These are phyloP conservation scores for Sanguinoderma infundibulare DNA, from an alignment of 1,284 basidiomycete species.

Conservation along the genomic window DNA sequence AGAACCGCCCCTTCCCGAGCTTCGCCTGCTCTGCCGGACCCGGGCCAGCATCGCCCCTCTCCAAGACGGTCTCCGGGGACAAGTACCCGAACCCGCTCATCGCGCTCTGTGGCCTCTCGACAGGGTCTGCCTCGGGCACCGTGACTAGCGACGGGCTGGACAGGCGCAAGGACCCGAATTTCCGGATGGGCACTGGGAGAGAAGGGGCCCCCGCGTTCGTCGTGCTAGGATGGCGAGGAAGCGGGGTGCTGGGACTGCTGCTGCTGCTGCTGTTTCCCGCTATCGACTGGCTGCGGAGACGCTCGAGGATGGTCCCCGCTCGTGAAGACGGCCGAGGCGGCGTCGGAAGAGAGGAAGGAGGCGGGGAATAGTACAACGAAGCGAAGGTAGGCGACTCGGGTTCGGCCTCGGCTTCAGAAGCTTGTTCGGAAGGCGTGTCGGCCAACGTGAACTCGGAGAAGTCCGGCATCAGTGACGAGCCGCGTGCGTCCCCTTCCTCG, in stretches of 20 bases:
- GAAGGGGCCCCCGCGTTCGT: conserved; percentile 8
- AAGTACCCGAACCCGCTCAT: conserved; percentile 5
- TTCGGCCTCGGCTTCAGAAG: not conserved
- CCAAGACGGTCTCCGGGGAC: not conserved
- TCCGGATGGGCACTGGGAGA: not conserved
- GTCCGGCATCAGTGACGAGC: conserved; percentile 7
- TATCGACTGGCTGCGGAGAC: not conserved
- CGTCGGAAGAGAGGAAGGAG: not conserved
- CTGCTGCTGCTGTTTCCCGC: not conserved
- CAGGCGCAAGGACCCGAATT: conserved; percentile 3
- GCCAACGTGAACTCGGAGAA: conserved; percentile 1
- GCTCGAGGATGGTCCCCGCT: conserved; percentile 1
- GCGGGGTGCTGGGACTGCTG: not conserved
- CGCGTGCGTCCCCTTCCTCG: not conserved
- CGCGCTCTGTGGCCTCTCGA: conserved; percentile 7
- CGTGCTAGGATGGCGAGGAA: not conserved
- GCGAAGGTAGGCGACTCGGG: not conserved
- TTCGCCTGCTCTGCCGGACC: not conserved
- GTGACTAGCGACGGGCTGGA: conserved; percentile 14
- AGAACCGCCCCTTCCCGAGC: not conserved
- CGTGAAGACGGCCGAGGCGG: not conserved
- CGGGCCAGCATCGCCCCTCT: not conserved
- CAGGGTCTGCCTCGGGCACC: conserved; percentile 8
- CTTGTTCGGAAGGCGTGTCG: not conserved
- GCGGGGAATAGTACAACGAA: not conserved